A percentile compares a stretch with the other conserved stretches of the same genome.
These are phyloP conservation scores for Yamadazyma epiphylla DNA, from an alignment of 1,139 yeast genomes.

Conservation along the genomic window DNA sequence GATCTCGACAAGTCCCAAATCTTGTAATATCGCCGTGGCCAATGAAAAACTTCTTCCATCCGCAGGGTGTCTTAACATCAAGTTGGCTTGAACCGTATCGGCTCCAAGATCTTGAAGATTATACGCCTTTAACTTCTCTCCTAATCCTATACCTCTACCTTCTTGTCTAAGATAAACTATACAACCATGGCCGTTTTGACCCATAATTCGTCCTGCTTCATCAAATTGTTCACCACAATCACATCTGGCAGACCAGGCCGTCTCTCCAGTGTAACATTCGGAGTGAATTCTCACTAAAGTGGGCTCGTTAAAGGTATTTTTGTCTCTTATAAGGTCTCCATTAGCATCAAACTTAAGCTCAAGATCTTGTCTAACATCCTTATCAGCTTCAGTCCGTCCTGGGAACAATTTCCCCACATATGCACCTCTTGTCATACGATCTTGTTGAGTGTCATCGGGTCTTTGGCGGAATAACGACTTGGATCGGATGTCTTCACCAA, in stretches of 20 bases:
- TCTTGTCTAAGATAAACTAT: conserved; percentile 96
- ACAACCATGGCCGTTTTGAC: conserved; percentile 82
- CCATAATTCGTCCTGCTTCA: conserved; percentile 94
- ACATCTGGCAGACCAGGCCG: conserved; percentile 98
- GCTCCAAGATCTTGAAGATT: conserved; percentile 97
- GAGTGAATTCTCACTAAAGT: conserved; percentile 76
- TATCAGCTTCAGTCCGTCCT: conserved; percentile 70
- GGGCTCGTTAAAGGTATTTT: conserved; percentile 41
- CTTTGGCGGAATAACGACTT: conserved; percentile 61
- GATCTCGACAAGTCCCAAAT: conserved; percentile 71
- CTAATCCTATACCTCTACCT: conserved; percentile 96
- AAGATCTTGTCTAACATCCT: conserved; percentile 43
- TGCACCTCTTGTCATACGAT: conserved; percentile 96
- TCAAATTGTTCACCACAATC: conserved; percentile 99
- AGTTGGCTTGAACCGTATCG: conserved; percentile 95
- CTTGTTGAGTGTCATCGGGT: conserved; percentile 77
- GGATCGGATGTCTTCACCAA: conserved; percentile 88
- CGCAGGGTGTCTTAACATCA: conserved; percentile 91
- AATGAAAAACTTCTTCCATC: conserved; percentile 90
- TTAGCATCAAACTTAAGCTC: conserved; percentile 42
- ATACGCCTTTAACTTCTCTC: conserved; percentile 95
- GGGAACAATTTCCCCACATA: conserved; percentile 86
- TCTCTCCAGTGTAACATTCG: conserved; percentile 98
- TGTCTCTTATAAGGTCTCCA: conserved; percentile 49
- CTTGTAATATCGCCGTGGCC: conserved; percentile 89